Conservation (phyloP, 805 yeast genomes). For the Schwanniomyces yamadae region DNA sequence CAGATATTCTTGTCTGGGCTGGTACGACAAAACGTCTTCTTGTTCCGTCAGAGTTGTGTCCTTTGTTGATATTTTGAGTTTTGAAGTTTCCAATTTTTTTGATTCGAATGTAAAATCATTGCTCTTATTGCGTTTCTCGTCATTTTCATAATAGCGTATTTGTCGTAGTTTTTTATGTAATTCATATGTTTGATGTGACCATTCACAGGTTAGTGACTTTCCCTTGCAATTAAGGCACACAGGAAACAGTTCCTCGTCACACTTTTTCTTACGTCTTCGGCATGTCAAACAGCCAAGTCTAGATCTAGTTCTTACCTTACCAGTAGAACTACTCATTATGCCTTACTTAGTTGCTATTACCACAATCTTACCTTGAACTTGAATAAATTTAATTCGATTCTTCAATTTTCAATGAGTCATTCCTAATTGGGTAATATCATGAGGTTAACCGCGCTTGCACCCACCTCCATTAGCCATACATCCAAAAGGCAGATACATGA, state of each 20-base stretch:
- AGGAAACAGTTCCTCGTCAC: constrained; percentile 49
- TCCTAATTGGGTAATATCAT: constrained; percentile 27
- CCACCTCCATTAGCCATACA: constrained; percentile 2
- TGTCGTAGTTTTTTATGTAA: constrained; percentile 19
- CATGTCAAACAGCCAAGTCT: constrained; percentile 61
- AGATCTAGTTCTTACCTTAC: constrained; percentile 30
- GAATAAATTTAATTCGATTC: too few species aligned
- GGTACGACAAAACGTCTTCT: too few species aligned
- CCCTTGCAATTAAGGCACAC: constrained; percentile 24
- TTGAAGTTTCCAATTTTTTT: too few species aligned
- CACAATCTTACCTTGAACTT: too few species aligned
- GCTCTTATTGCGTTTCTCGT: too few species aligned
- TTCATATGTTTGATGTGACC: constrained; percentile 26
- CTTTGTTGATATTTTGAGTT: too few species aligned
- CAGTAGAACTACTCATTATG: too few species aligned
- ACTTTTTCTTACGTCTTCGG: constrained; percentile 62
- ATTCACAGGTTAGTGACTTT: constrained; percentile 21
- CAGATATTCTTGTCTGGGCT: too few species aligned
- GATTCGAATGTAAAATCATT: too few species aligned
- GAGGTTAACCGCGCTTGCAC: constrained; percentile 30
- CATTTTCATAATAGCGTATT: constrained; percentile 25
- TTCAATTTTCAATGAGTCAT: constrained; percentile 19
- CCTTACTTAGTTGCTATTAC: too few species aligned
- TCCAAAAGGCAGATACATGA: too few species aligned
- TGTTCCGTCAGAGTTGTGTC: too few species aligned